A percentile compares a stretch with the other conserved stretches of the same genome.
phyloP scores from a whole-genome alignment of 2,329 filamentous ascomycete genomes.

The Aspergillus hiratsukae region DNA sequence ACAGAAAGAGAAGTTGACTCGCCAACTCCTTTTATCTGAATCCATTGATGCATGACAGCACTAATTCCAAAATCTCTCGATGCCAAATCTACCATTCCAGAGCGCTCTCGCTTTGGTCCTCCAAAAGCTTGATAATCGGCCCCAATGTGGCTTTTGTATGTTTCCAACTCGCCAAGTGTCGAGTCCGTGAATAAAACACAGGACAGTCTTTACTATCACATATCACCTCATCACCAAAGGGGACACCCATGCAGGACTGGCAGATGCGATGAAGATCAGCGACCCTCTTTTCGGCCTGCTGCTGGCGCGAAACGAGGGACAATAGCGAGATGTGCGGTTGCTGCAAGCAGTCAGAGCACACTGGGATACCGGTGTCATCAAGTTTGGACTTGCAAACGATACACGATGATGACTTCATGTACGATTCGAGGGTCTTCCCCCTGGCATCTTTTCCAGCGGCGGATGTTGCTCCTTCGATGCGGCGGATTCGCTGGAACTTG shows the following conservation, averaged over 20 bases:
- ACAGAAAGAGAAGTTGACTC: not conserved
- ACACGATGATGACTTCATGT: conserved; percentile 77
- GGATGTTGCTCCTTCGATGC: conserved; percentile 46
- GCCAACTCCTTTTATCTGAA: not conserved
- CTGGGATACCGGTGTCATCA: conserved; percentile 38
- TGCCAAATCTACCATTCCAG: conserved; percentile 34
- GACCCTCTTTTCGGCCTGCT: conserved; percentile 59
- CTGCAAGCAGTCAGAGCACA: conserved; percentile 37
- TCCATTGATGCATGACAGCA: not conserved
- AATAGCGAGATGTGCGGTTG: conserved; percentile 56
- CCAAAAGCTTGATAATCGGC: conserved; percentile 35
- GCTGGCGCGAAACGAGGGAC: conserved; percentile 59
- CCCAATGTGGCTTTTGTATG: conserved; percentile 33
- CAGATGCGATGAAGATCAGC: conserved; percentile 67
- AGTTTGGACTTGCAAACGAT: conserved; percentile 67
- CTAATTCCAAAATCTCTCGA: not conserved
- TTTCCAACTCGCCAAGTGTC: conserved; percentile 33
- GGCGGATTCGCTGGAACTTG: conserved; percentile 72
- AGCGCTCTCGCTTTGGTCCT: conserved; percentile 27
- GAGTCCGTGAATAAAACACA: conserved; percentile 66
- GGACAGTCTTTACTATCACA: conserved; percentile 93
- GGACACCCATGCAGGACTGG: conserved; percentile 70
- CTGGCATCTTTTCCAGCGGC: conserved; percentile 41
- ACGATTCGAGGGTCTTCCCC: conserved; percentile 79
- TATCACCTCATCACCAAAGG: conserved; percentile 69